Base-by-base conservation (phyloP, 352 stramenopile species). In the Globisporangium perplexum region DNA sequence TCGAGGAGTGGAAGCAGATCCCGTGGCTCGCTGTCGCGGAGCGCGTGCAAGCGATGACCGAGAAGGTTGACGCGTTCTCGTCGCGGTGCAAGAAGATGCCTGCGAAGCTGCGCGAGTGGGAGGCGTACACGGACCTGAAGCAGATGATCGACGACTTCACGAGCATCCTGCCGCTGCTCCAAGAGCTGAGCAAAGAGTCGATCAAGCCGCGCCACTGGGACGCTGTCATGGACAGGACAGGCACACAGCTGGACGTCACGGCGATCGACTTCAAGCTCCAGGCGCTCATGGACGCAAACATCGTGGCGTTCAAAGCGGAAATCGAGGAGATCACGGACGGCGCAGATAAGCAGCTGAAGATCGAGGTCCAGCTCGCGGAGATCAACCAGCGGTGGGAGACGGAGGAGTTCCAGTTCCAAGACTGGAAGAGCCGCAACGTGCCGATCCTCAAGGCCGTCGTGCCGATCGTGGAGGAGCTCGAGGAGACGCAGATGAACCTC, bases 61-160 rank as follows among this genome's bases (percentile, higher is more conserved):
- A 98, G 61, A 97, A 95, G 41, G 98, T 99, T 62, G 96, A 99
- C 36, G 83, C 83, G 15, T 99, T 99, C 65, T 88, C 92, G 22
- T 78, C 71, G 12, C 85, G 95, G 22, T 99, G 95, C 71, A 99
- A 99, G 79, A 99, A 99, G 59, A 90, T 99, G 71, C 97, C 97
- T 2, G 83, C 83, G 4, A 96, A 97, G 57, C 72, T 99, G 43
- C 83, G 96, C 43, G 93, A 98, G 52, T 99, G 96, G 86, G 93
- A 98, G 38, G 97, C 97, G 7, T 99, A 98, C 69, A 96, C 93
- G 1, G 89, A 98, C 47, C 65, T 99, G 1, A 98, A 96, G 62
- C 89, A 93, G 52, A 96, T 98, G 80, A 98, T 99, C 57, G 93
- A 98, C 58, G 96, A 99, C 59, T 99, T 99, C 53, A 97, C 97